Base-by-base conservation (phyloP, 169 alveolate species). In the Cryptosporidium viatorum region DNA sequence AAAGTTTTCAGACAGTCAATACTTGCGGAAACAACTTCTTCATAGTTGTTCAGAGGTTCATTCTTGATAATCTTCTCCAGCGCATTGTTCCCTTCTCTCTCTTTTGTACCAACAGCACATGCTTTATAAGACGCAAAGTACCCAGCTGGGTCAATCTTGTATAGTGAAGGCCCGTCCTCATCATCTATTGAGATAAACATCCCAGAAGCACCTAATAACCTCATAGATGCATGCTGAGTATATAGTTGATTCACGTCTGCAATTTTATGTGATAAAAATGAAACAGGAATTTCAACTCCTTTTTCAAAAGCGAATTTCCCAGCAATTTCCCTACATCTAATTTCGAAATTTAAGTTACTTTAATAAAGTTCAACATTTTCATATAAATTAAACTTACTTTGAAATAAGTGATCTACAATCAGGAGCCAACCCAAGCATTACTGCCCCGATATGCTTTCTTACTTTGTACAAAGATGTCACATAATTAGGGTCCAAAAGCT, bases 111-210 rank as follows among this genome's bases (percentile, higher is more conserved):
- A 23, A 95, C 92, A 7, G 97, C 97, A 70, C 96, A 94, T 31
- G 98, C 99, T 94, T 94, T 95, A 93, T 96, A 97, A 10, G 99
- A 98, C 16, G 97, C 96, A 73, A 93, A 96, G 94, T 95, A 95
- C 1, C 99, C 99, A n/a, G 99, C 97, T 29, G 99, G 99, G 84
- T 97, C 99, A 58, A 97, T 95, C 86, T 97, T 96, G 92, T 91
- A 97, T 14, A 97, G 91, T 60, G 93, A 94, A 39, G 99, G 99
- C 35, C 98, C 98, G 52, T 75, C 93, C 74, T 97, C 99, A 71
- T 97, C 99, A 86, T 97, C 99, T 69, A 97, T 95, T 41, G 98
- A 96, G 55, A 97, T 93, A 33, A 97, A 71, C 59, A 97, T 93
- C 43, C 98, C 98, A 59, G 96, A 97, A 93, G 94, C 23, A 26